Evolutionary conservation across 2,329 filamentous ascomycete species (phyloP).

Genomic region (Calonectria naviculata): DNA sequence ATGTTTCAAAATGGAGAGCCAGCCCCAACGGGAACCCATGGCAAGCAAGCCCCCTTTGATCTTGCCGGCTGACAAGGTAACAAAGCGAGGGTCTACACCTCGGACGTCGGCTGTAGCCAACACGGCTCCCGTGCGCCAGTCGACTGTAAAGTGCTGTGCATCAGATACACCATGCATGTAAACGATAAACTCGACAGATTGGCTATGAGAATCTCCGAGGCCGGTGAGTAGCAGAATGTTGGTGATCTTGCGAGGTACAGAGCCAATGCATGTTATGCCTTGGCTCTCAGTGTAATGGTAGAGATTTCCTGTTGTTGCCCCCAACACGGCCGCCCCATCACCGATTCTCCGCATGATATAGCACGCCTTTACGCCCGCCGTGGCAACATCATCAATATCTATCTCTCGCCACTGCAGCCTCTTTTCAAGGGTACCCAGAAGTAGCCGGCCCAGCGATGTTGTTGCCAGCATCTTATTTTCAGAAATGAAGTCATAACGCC

Average conservation of each 20-base stretch:
- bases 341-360: slow-evolving; percentile 57
- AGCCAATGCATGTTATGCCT: slow-evolving; percentile 48
- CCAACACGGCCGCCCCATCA: slow-evolving; percentile 56
- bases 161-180: slow-evolving; percentile 58
- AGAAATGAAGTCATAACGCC: slow-evolving; percentile 72
- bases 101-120: slow-evolving; percentile 45
- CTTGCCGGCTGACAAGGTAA: slow-evolving; percentile 59
- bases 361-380: slow-evolving; percentile 56
- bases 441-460: slow-evolving; percentile 70
- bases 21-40: slow-evolving; percentile 66
- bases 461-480: slow-evolving; percentile 63
- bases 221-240: slow-evolving; percentile 58
- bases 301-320: slow-evolving; percentile 59
- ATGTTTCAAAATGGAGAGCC: slow-evolving; percentile 50
- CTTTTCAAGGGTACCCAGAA: slow-evolving; percentile 55
- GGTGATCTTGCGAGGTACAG: slow-evolving; percentile 60
- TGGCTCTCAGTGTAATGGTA: slow-evolving; percentile 53
- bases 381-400: slow-evolving; percentile 44
- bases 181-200: slow-evolving; percentile 52
- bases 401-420: slow-evolving; percentile 57
- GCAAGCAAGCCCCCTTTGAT: slow-evolving; percentile 54
- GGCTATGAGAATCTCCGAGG: not conserved
- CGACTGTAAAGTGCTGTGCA: slow-evolving; percentile 55
- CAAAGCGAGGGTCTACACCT: slow-evolving; percentile 59
- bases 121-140: slow-evolving; percentile 43